Evolutionary conservation across 225 moss, liverwort and hornwort species (phyloP).

Genomic region (Rhytidiadelphus loreus): DNA sequence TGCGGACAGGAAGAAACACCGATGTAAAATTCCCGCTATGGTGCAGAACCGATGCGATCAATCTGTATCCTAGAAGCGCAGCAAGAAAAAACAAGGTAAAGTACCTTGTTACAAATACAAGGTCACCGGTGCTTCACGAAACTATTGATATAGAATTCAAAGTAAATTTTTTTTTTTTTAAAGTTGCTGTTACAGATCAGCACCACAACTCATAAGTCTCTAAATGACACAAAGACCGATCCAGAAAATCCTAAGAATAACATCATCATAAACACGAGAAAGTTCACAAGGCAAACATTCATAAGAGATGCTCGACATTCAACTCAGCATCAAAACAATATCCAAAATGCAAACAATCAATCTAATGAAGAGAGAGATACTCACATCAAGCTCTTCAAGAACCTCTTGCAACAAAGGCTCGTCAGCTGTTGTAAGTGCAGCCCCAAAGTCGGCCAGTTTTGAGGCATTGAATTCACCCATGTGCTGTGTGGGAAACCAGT

Average conservation of each 20-base stretch:
- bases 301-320: neutral
- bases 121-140: neutral
- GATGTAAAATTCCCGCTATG: neutral
- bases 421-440: slow-evolving; percentile 89
- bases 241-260: neutral
- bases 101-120: neutral
- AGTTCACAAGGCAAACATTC: neutral
- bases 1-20: slow-evolving; percentile 3
- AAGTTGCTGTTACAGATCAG: neutral
- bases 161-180: too few relatives aligned
- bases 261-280: neutral
- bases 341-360: neutral
- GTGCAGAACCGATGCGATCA: neutral
- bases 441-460: slow-evolving; percentile 87
- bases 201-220: neutral
- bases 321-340: neutral
- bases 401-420: slow-evolving; percentile 90
- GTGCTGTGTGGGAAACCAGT: slow-evolving; percentile 34
- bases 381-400: slow-evolving; percentile 90
- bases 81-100: neutral
- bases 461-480: slow-evolving; percentile 98
- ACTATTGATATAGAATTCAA: neutral
- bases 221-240: neutral
- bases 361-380: neutral
- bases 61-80: neutral